A percentile compares a stretch with the other conserved stretches of the same genome.
Conservation (phyloP, 768 basidiomycete species). For the Trametes punicea region DNA sequence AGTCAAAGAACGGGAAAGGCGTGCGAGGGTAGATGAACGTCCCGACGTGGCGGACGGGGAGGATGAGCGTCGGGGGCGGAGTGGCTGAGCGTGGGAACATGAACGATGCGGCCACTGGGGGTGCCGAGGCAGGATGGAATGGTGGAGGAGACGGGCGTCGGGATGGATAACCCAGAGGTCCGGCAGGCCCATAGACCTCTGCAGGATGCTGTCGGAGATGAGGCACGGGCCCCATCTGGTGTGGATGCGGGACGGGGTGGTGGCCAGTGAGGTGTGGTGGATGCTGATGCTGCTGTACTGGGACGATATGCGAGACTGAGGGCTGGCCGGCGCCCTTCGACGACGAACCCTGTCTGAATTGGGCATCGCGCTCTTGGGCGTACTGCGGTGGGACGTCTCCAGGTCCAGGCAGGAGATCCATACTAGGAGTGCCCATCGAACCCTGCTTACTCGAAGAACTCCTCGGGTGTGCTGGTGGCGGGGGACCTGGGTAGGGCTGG, state of each 20-base stretch:
- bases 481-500: neutral
- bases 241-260: constrained; percentile 25
- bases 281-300: constrained; percentile 20
- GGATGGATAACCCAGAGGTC: constrained; percentile 8
- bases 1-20: constrained; percentile 51
- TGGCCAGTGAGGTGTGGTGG: constrained; percentile 16
- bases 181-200: constrained; percentile 3
- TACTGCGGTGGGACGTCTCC: constrained; percentile 15
- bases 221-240: constrained; percentile 20
- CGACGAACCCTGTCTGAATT: constrained; percentile 18
- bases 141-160: constrained; percentile 15
- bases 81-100: constrained; percentile 15
- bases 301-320: constrained; percentile 12
- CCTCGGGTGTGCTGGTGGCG: neutral
- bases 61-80: constrained; percentile 16
- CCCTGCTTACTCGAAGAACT: constrained; percentile 11
- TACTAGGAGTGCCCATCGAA: neutral
- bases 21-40: constrained; percentile 55
- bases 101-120: constrained; percentile 1
- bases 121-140: constrained; percentile 9
- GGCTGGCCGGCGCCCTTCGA: constrained; percentile 16
- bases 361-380: constrained; percentile 15
- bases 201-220: constrained; percentile 14
- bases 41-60: constrained; percentile 41
- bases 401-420: neutral